A percentile compares a stretch with the other conserved stretches of the same genome.
Conservation (phyloP, 495 filamentous ascomycete genomes). For the Penicillium pancosmium region DNA sequence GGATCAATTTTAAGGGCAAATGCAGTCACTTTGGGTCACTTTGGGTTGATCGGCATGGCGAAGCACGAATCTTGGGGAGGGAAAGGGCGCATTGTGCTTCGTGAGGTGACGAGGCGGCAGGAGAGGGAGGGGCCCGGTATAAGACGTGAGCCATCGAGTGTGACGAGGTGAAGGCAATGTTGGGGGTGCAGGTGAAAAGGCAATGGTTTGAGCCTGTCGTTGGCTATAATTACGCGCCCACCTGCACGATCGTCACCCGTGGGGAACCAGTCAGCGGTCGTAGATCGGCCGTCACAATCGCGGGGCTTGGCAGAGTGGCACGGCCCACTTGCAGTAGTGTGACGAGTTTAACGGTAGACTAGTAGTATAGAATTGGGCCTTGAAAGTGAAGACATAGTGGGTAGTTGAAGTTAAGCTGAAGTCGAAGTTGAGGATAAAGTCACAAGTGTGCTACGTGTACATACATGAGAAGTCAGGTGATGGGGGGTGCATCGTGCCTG, state of each 20-base stretch:
- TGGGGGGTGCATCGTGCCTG: too few relatives aligned
- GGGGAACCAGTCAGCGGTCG: conserved; percentile 25
- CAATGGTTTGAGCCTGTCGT: conserved; percentile 24
- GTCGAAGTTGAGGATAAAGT: too few relatives aligned
- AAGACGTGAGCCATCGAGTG: conserved; percentile 31
- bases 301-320: neutral
- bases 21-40: conserved; percentile 13
- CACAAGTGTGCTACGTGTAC: too few relatives aligned
- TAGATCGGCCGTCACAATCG: conserved; percentile 5
- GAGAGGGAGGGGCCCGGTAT: conserved; percentile 29
- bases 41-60: conserved; percentile 30
- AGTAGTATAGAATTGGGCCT: neutral
- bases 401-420: neutral
- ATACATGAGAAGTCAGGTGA: too few relatives aligned
- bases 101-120: conserved; percentile 26
- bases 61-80: conserved; percentile 22
- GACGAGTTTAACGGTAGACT: neutral
- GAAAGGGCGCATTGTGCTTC: conserved; percentile 25
- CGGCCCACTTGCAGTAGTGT: conserved; percentile 2
- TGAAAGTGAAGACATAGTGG: neutral
- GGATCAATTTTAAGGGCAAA: conserved; percentile 23
- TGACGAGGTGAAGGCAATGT: conserved; percentile 34
- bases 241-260: conserved; percentile 30
- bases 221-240: conserved; percentile 41
- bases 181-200: conserved; percentile 19